Evolutionary conservation across 805 yeast species (phyloP), one percentile per base, ranked within the genome.

Genomic region (Spathaspora gorwiae): DNA sequence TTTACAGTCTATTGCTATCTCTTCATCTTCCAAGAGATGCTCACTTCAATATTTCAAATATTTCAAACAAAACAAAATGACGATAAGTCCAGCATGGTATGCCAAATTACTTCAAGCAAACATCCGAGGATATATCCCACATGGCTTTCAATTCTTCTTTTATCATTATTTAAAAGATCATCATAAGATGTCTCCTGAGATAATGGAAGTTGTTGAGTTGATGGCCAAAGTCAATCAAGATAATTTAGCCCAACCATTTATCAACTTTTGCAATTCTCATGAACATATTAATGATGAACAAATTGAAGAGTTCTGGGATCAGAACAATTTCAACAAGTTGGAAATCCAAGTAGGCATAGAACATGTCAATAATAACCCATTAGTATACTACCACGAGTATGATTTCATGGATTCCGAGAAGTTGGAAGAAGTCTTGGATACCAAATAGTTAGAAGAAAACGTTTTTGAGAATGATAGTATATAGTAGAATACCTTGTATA

Each of bases 21-120:
- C 70, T 0, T 52, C 60, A 5, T 64, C 67, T 0, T 53, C 62
- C 7, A 64, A 61, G 45, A 43, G 50, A 26, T 59, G 60, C 8
- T 61, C 73, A 1, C 29, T 61, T 7, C 39, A 48, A 1, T 35
- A 67, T 6, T 65, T 52, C 45, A 37, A 53, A 19, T 57, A 54
- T 40, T 48, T 68, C 42, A 54, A 54, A 30, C 7, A 19, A 1
- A 44, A 33, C 1, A 31, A 38, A 0, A 34, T 26, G 5, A 30
- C 44, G 3, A 11, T 62, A 2, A 51, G 60, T 5, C 48, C 49
- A 9, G 39, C 49, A 2, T 49, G 55, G 24, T 63, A 63, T 49
- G 39, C 46, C 9, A 45, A 51, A 15, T 51, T 70, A 26, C 48
- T 70, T 2, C 41, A 54, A 11, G 56, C 68, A 4, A 47, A 50